A percentile compares a stretch with the other conserved stretches of the same genome.
phyloP scores from a whole-genome alignment of 176 grass and related monocot genomes.

The Musa schizocarpa region DNA sequence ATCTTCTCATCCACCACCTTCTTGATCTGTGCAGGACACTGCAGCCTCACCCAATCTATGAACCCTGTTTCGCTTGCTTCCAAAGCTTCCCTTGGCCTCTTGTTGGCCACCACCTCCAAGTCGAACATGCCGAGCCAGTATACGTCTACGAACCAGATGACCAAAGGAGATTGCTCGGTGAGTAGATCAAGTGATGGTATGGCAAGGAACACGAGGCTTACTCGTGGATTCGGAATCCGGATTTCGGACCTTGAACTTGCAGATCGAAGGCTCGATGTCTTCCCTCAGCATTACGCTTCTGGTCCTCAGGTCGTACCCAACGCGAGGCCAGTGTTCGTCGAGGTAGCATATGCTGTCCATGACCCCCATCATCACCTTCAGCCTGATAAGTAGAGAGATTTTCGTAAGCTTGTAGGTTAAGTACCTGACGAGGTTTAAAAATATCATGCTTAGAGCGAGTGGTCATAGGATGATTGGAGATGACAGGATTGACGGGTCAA shows the following conservation, averaged over 20 bases:
- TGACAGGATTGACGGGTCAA: no score
- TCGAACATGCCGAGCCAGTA: not conserved
- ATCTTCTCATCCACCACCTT: slow-evolving; percentile 18
- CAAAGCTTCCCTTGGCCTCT: not conserved
- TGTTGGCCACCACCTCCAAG: slow-evolving; percentile 14
- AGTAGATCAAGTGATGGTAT: not conserved
- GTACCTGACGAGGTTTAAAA: no score
- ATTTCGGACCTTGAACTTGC: slow-evolving; percentile 1
- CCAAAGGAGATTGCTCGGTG: not conserved
- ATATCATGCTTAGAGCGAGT: no score
- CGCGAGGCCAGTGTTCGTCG: not conserved
- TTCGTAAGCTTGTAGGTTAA: no score
- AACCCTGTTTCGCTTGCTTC: slow-evolving; percentile 10
- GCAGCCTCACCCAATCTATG: slow-evolving; percentile 4
- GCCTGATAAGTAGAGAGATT: no score
- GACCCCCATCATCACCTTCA: slow-evolving; percentile 7
- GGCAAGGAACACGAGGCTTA: not conserved
- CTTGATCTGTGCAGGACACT: not conserved
- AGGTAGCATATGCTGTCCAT: slow-evolving; percentile 2
- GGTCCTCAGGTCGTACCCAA: slow-evolving; percentile 3
- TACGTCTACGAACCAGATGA: not conserved
- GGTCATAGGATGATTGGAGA: no score
- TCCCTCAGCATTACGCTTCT: not conserved
- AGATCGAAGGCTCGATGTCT: slow-evolving; percentile 1
- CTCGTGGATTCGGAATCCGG: not conserved